A percentile compares a stretch with the other conserved stretches of the same genome.
Conservation (phyloP, 805 yeast species). For the Saccharomyces mikatae region DNA sequence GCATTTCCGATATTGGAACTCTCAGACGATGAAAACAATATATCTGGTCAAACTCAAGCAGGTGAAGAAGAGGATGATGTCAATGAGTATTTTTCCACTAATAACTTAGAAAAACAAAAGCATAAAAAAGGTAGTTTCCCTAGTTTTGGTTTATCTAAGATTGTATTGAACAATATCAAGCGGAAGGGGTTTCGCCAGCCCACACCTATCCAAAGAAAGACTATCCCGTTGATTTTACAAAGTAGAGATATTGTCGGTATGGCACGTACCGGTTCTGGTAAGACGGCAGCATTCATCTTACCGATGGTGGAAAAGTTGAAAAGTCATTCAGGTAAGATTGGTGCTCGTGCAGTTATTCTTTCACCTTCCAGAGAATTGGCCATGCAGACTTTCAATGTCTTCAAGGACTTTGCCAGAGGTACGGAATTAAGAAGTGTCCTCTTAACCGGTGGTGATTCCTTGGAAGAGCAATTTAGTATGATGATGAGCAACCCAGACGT, state of each 20-base stretch:
- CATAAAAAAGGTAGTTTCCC: conserved; percentile 72
- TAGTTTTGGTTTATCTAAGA: conserved; percentile 78
- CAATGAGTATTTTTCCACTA: conserved; percentile 35
- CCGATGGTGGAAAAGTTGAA: conserved; percentile 85
- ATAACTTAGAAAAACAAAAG: conserved; percentile 27
- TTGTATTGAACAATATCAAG: conserved; percentile 57
- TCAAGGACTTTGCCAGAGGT: conserved; percentile 79
- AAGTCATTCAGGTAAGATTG: conserved; percentile 76
- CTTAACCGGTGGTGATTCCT: conserved; percentile 95
- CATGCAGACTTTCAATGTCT: conserved; percentile 78
- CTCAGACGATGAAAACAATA: conserved; percentile 40
- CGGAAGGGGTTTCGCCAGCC: conserved; percentile 90
- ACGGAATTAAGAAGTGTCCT: conserved; percentile 74
- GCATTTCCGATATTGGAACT: conserved; percentile 45
- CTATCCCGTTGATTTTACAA: conserved; percentile 82
- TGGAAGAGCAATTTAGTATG: conserved; percentile 88
- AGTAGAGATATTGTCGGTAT: conserved; percentile 94
- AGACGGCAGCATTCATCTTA: conserved; percentile 91
- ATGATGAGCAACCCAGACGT: conserved; percentile 95
- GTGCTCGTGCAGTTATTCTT: conserved; percentile 78
- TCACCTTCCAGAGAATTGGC: conserved; percentile 98
- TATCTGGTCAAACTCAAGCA: conserved; percentile 22
- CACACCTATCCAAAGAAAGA: conserved; percentile 94
- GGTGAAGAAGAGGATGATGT: conserved; percentile 40
- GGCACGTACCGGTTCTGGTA: conserved; percentile 99